Percentiles rank a stretch among this genome's conserved stretches.
phyloP scores from a whole-genome alignment of 2,329 filamentous ascomycete species.

The Mycosphaerella sp. region DNA sequence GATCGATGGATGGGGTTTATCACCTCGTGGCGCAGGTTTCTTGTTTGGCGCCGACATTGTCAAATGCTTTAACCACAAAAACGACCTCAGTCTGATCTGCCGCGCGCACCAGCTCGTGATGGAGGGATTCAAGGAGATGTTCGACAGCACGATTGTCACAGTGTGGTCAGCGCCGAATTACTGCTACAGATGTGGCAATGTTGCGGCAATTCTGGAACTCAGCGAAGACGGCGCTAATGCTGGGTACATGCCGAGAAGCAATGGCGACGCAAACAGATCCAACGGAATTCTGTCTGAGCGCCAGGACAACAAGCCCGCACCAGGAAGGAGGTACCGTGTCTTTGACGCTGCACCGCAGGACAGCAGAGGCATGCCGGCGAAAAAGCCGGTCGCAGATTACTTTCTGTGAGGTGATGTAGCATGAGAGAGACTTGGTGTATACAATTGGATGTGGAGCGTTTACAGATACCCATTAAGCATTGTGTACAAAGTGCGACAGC shows the following conservation, averaged over 20 bases:
- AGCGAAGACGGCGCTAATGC: slow-evolving; percentile 66
- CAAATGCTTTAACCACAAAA: slow-evolving; percentile 63
- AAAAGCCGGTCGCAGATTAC: slow-evolving; percentile 97
- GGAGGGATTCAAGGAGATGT: slow-evolving; percentile 85
- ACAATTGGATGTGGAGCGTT: slow-evolving; percentile 8
- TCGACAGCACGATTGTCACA: slow-evolving; percentile 84
- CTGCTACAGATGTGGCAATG: slow-evolving; percentile 90
- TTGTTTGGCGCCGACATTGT: slow-evolving; percentile 64
- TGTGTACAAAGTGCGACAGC: no score
- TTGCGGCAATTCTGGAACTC: slow-evolving; percentile 88
- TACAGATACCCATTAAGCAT: slow-evolving; percentile 13
- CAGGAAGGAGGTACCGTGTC: slow-evolving; percentile 83
- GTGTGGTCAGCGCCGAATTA: slow-evolving; percentile 91
- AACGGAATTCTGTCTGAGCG: slow-evolving; percentile 40
- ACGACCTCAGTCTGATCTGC: slow-evolving; percentile 64
- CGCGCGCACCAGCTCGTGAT: slow-evolving; percentile 70
- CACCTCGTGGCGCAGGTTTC: slow-evolving; percentile 60
- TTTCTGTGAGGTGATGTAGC: slow-evolving; percentile 54
- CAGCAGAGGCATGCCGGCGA: slow-evolving; percentile 93
- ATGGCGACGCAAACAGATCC: slow-evolving; percentile 57
- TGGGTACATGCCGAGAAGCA: slow-evolving; percentile 48
- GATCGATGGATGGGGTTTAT: slow-evolving; percentile 62
- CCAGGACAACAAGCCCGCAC: slow-evolving; percentile 52
- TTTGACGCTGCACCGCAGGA: slow-evolving; percentile 97
- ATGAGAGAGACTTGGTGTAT: not conserved